Evolutionary conservation across 805 yeast species (phyloP).

Genomic region (Ogataea sp.): DNA sequence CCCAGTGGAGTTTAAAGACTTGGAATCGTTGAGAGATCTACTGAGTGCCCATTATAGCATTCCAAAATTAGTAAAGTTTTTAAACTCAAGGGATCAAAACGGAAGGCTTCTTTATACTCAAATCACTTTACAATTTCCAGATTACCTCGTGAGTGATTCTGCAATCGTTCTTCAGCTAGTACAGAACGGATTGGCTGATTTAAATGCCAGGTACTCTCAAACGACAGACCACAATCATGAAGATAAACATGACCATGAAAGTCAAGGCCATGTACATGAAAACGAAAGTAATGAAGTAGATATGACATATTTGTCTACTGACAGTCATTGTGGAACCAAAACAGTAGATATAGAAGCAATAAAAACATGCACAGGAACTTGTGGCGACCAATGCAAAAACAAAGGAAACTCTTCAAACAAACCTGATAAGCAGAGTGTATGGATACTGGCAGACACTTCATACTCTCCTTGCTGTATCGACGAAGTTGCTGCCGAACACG

Average conservation of each 20-base stretch:
- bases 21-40: constrained; percentile 19
- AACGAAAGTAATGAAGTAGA: constrained; percentile 6
- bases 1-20: constrained; percentile 10
- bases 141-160: constrained; percentile 68
- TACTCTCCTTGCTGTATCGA: constrained; percentile 95
- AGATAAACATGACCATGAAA: background rate
- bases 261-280: constrained; percentile 2
- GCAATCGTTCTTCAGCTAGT: constrained; percentile 54
- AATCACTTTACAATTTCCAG: constrained; percentile 89
- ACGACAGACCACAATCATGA: constrained; percentile 2
- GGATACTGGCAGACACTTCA: constrained; percentile 92
- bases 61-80: constrained; percentile 13
- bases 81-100: constrained; percentile 20
- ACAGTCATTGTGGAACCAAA: constrained; percentile 5
- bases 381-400: constrained; percentile 21
- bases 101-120: constrained; percentile 28
- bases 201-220: background rate
- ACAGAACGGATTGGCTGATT: constrained; percentile 27
- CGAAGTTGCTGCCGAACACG: constrained; percentile 95
- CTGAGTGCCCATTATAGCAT: constrained; percentile 50
- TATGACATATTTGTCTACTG: constrained; percentile 1
- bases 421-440: constrained; percentile 32
- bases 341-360: constrained; percentile 14
- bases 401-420: constrained; percentile 3
- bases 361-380: constrained; percentile 17